Evolutionary conservation across 345 rosid genomes (phyloP).

Genomic region (Syzygium jambos): DNA sequence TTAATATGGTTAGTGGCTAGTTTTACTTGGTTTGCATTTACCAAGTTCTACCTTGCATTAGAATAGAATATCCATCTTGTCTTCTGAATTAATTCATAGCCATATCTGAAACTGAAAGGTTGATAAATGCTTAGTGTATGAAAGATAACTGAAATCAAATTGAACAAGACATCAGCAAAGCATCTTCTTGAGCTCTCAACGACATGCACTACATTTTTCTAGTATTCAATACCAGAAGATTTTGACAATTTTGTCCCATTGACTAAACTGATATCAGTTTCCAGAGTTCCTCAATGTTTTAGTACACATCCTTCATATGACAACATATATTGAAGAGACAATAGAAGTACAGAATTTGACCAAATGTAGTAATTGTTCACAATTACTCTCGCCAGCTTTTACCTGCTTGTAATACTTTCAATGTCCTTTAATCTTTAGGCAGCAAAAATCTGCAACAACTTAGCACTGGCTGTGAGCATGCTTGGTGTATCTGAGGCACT

Average conservation of each 20-base stretch:
- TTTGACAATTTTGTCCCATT: background rate
- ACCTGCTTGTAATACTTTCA: background rate
- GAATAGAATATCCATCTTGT: background rate
- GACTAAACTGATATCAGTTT: background rate
- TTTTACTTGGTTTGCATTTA: background rate
- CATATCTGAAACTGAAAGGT: background rate
- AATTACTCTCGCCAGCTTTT: background rate
- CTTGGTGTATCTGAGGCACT: constrained; percentile 91
- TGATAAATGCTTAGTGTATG: background rate
- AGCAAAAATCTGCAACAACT: constrained; percentile 92
- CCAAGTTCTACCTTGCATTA: background rate
- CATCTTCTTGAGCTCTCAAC: background rate
- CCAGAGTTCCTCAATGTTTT: background rate
- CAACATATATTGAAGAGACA: background rate
- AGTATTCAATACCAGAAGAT: background rate
- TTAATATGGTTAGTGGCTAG: background rate
- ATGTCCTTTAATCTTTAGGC: constrained; percentile 29
- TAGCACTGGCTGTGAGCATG: constrained; percentile 93
- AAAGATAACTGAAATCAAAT: background rate
- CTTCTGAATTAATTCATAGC: background rate
- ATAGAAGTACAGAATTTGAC: background rate
- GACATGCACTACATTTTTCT: background rate
- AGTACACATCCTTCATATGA: background rate
- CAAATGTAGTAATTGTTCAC: background rate
- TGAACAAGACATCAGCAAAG: background rate